Conservation (phyloP, 371 early-diverging fungal genomes). For the Mucor saturninus region DNA sequence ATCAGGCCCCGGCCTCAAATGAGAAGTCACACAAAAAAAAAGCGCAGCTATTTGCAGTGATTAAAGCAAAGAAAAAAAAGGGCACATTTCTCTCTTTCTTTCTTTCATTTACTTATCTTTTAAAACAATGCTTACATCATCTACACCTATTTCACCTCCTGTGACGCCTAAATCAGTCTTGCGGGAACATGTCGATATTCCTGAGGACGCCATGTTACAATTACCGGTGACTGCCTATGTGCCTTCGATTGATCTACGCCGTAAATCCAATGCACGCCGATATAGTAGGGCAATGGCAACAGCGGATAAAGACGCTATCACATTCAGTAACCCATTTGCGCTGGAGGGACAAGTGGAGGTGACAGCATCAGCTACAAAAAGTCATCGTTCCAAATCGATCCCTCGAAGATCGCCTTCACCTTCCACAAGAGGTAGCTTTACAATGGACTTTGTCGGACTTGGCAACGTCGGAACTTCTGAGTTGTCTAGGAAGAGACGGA, state of each 20-base stretch:
- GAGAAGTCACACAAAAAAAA: constrained; percentile 14
- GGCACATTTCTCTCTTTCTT: constrained; percentile 10
- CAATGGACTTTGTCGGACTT: constrained; percentile 18
- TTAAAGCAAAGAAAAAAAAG: neutral
- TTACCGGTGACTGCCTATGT: constrained; percentile 16
- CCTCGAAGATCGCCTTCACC: constrained; percentile 26
- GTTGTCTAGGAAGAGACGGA: constrained; percentile 22
- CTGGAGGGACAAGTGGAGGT: constrained; percentile 3
- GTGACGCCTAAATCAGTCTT: constrained; percentile 28
- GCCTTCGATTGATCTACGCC: constrained; percentile 26
- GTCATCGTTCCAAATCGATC: constrained; percentile 18
- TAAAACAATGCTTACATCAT: constrained; percentile 8
- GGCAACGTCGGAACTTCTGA: constrained; percentile 2
- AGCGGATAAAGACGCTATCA: constrained; percentile 10
- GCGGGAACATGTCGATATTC: constrained; percentile 1
- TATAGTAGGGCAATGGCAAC: constrained; percentile 26
- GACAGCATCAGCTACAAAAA: neutral
- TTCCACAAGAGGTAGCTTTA: constrained; percentile 23
- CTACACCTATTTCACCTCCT: constrained; percentile 30
- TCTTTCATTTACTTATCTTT: constrained; percentile 1
- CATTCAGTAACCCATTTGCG: constrained; percentile 13
- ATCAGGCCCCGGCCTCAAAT: constrained; percentile 23
- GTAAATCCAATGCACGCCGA: constrained; percentile 24
- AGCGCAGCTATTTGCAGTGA: constrained; percentile 2
- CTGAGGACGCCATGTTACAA: constrained; percentile 8